Base-by-base conservation (phyloP, 1,284 basidiomycete species). In the Apiotrichum laibachii region DNA sequence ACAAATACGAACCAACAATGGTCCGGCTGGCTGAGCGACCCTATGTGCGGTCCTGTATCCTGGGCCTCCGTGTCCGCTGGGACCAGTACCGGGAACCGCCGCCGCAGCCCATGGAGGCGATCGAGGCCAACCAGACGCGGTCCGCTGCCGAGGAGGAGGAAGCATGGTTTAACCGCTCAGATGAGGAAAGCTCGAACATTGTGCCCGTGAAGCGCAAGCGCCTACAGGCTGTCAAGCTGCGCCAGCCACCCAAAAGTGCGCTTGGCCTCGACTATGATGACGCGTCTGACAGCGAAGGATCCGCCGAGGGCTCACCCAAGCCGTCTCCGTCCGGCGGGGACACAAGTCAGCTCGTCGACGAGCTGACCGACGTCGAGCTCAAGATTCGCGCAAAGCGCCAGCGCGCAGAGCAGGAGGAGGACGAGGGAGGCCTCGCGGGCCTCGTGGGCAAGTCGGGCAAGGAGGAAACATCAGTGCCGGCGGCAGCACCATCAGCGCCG, bases 51-150 rank as follows among this genome's bases (percentile, higher is more conserved):
- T 55, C 65, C 2, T 69, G 70, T 50, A 65, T 79, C 21, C 50
- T 62, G 16, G 81, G 85, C 42, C 84, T 98, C 67, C 84, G 90
- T 52, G 79, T 83, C 43, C 85, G 89, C 56, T 93, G 88, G 85
- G 93, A 98, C 76, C 91, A 93, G 81, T 95, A 93, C 77, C 87
- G 87, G 63, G 91, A 94, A 63, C 90, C 89, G 22, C 84, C 85
- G 61, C 88, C 87, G 0, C 57, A 67, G 68, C 80, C 71, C 26
- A 60, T 62, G 8, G 80, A 60, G 80, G 84, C 70, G 80, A 82
- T 62, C 81, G 85, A 67, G 72, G 78, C 56, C 76, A 85, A 67
- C 86, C 89, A 63, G 34, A 57, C 62, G 5, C 62, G 63, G 44
- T 53, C 60, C 64, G 81, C 81, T 6, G 87, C 87, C 67, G 89